Conservation (phyloP, 805 yeast species). For the Yamadazyma ubonensis region DNA sequence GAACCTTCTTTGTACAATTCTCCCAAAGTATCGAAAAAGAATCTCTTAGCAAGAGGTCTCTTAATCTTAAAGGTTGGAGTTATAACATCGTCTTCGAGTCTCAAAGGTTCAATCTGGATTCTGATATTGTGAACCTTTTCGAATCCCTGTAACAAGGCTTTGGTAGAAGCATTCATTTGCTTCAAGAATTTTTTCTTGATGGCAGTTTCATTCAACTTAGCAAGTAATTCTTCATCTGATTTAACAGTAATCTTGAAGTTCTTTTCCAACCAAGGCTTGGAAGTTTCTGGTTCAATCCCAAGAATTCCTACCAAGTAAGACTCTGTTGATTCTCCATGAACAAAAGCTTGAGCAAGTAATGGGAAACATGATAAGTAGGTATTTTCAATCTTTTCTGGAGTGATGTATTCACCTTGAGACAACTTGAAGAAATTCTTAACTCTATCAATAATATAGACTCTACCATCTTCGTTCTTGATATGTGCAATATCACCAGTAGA, state of each 20-base stretch:
- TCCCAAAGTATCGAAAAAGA: slow-evolving; percentile 24
- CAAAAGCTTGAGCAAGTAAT: slow-evolving; percentile 50
- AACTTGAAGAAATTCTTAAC: slow-evolving; percentile 76
- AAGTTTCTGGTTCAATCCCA: slow-evolving; percentile 54
- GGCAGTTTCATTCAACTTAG: slow-evolving; percentile 29
- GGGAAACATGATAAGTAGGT: slow-evolving; percentile 54
- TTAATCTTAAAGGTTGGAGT: slow-evolving; percentile 65
- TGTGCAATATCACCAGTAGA: slow-evolving; percentile 55
- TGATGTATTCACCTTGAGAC: slow-evolving; percentile 57
- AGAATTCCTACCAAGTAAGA: slow-evolving; percentile 57
- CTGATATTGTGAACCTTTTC: slow-evolving; percentile 59
- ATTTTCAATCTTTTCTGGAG: slow-evolving; percentile 75
- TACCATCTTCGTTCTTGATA: slow-evolving; percentile 33
- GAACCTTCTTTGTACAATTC: slow-evolving; percentile 34
- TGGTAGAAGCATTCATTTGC: slow-evolving; percentile 38
- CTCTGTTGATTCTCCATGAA: slow-evolving; percentile 62
- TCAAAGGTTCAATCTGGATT: slow-evolving; percentile 58
- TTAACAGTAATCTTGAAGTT: slow-evolving; percentile 16
- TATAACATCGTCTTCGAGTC: slow-evolving; percentile 56
- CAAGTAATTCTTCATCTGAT: slow-evolving; percentile 25
- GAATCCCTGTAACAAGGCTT: slow-evolving; percentile 49
- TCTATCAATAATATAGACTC: slow-evolving; percentile 64
- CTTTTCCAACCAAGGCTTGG: slow-evolving; percentile 19
- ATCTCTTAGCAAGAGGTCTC: slow-evolving; percentile 33
- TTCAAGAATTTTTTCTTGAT: slow-evolving; percentile 35